Percentiles rank a stretch among this genome's conserved stretches.
These are phyloP conservation scores for Geum urbanum DNA, from an alignment of 306 rosid species.

Conservation along the genomic window DNA sequence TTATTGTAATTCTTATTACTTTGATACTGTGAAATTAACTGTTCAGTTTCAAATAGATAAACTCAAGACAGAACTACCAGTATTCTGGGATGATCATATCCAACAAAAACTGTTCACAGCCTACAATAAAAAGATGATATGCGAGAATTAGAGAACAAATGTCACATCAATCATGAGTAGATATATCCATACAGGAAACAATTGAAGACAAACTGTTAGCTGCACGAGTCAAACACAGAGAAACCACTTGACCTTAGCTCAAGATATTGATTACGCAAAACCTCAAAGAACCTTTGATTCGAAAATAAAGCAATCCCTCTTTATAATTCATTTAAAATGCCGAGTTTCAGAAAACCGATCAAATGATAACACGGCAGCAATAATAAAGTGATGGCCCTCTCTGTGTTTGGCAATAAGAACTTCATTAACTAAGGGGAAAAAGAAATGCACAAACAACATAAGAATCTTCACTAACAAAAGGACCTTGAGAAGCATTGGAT, in stretches of 20 bases:
- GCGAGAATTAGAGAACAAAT: neutral
- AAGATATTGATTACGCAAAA: neutral
- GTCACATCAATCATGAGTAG: neutral
- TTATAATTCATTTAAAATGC: neutral
- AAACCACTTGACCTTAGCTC: neutral
- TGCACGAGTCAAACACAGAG: neutral
- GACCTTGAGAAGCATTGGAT: too few relatives aligned
- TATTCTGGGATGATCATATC: neutral
- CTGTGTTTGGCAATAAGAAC: neutral
- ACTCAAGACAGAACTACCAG: neutral
- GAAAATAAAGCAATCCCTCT: neutral
- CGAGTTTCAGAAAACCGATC: neutral
- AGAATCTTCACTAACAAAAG: too few relatives aligned
- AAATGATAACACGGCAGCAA: neutral
- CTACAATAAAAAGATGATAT: neutral
- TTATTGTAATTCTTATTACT: neutral
- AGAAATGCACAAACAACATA: too few relatives aligned
- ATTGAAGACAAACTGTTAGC: neutral
- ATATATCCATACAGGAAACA: neutral
- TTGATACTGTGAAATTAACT: neutral
- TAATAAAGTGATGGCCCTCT: neutral
- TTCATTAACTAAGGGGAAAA: too few relatives aligned
- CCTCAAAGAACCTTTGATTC: conserved; percentile 5
- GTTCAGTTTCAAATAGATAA: neutral
- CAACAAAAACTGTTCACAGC: neutral